Evolutionary conservation across 495 filamentous ascomycete genomes (phyloP).

Genomic region (Monascus purpureus): DNA sequence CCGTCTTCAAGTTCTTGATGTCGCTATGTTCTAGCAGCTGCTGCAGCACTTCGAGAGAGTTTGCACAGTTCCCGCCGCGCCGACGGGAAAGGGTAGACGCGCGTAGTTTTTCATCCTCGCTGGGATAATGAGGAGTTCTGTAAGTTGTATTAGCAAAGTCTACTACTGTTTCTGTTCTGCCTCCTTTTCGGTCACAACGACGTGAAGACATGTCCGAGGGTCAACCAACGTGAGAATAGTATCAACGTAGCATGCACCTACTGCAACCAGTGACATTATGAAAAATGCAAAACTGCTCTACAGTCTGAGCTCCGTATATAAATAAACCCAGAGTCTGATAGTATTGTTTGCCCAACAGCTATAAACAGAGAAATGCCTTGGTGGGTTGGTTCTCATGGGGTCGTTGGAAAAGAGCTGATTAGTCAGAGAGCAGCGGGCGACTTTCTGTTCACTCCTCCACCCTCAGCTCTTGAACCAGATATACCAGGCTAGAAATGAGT

Average conservation of each 20-base stretch:
- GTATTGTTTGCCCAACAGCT: too few relatives aligned
- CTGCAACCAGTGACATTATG: slow-evolving; percentile 38
- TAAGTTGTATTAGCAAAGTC: background rate
- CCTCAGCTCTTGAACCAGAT: too few relatives aligned
- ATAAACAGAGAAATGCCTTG: too few relatives aligned
- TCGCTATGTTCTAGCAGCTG: slow-evolving; percentile 31
- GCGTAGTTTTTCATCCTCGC: slow-evolving; percentile 58
- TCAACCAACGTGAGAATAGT: slow-evolving; percentile 48
- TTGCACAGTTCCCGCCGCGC: slow-evolving; percentile 59
- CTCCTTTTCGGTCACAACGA: too few relatives aligned
- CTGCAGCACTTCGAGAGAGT: slow-evolving; percentile 53
- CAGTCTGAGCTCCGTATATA: too few relatives aligned
- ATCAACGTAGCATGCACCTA: slow-evolving; percentile 55
- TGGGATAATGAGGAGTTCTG: slow-evolving; percentile 51
- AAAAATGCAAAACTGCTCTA: too few relatives aligned
- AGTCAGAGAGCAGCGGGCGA: too few relatives aligned
- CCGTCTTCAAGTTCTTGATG: background rate
- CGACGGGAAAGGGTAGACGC: slow-evolving; percentile 43
- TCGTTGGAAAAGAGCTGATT: too few relatives aligned
- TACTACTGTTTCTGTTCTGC: background rate
- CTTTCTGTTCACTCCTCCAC: too few relatives aligned
- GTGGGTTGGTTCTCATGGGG: too few relatives aligned
- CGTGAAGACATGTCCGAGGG: slow-evolving; percentile 3
- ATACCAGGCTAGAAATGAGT: too few relatives aligned
- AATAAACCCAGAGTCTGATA: too few relatives aligned